phyloP scores from a whole-genome alignment of 768 basidiomycete genomes.

The Trichaptum fuscoviolaceum region DNA sequence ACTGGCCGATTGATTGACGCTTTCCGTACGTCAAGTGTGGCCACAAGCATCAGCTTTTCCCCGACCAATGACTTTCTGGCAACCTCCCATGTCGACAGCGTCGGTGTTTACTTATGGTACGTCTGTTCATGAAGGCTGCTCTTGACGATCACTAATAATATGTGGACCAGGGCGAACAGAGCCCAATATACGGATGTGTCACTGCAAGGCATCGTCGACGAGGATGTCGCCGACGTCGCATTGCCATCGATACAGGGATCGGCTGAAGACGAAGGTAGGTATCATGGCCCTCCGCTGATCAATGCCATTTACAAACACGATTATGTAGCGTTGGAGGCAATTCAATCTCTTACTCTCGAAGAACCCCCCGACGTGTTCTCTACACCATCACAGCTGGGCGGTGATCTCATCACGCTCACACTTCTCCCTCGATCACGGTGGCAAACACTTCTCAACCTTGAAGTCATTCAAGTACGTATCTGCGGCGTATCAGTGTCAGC shows the following conservation, averaged over 20 bases:
- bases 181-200: slow-evolving; percentile 89
- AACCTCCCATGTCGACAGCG: slow-evolving; percentile 88
- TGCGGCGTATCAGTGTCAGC: neutral
- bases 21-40: slow-evolving; percentile 81
- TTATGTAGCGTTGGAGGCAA: slow-evolving; percentile 57
- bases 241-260: slow-evolving; percentile 84
- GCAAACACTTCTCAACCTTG: slow-evolving; percentile 96
- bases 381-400: slow-evolving; percentile 84
- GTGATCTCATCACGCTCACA: slow-evolving; percentile 89
- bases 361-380: slow-evolving; percentile 70
- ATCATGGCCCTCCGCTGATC: neutral
- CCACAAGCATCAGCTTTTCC: slow-evolving; percentile 88
- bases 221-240: slow-evolving; percentile 59
- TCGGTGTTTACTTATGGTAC: slow-evolving; percentile 93
- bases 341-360: slow-evolving; percentile 57
- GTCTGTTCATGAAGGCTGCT: slow-evolving; percentile 15
- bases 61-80: slow-evolving; percentile 96
- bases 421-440: slow-evolving; percentile 88
- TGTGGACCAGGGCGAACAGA: slow-evolving; percentile 74
- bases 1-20: slow-evolving; percentile 90
- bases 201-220: slow-evolving; percentile 73
- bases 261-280: slow-evolving; percentile 72
- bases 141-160: slow-evolving; percentile 8
- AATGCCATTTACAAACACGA: neutral
- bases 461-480: slow-evolving; percentile 75